phyloP scores from a whole-genome alignment of 1,284 basidiomycete genomes.

The Ceratobasidium theobromae region DNA sequence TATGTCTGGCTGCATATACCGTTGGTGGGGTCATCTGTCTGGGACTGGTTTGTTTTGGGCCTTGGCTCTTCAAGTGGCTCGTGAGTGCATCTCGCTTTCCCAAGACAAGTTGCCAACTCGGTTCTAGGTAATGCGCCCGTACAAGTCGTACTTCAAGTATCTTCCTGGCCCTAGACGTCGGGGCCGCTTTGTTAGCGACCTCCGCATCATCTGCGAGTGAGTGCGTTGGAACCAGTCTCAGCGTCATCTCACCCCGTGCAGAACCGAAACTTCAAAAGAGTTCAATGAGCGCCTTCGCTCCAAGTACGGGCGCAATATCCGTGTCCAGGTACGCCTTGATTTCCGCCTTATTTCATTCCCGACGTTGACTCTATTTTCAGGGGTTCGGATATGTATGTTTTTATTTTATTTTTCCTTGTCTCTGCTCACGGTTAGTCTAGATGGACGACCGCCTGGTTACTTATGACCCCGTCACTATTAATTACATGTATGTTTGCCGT shows the following conservation, averaged over 20 bases:
- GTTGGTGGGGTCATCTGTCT: constrained; percentile 8
- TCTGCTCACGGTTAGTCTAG: neutral
- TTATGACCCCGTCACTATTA: constrained; percentile 36
- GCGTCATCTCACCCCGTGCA: neutral
- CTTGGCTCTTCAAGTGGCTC: constrained; percentile 11
- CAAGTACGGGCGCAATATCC: constrained; percentile 35
- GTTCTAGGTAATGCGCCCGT: constrained; percentile 19
- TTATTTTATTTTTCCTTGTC: neutral
- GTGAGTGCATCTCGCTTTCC: neutral
- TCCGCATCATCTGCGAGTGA: constrained; percentile 28
- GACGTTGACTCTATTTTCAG: neutral
- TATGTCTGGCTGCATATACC: constrained; percentile 16
- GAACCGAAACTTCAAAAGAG: constrained; percentile 23
- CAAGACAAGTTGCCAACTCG: too few species aligned
- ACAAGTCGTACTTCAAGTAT: constrained; percentile 28
- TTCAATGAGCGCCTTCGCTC: constrained; percentile 29
- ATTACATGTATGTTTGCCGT: constrained; percentile 30
- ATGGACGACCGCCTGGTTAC: constrained; percentile 35
- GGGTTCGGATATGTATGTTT: constrained; percentile 9
- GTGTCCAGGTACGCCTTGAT: constrained; percentile 27
- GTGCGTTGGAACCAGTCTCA: constrained; percentile 1
- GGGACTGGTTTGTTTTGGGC: constrained; percentile 5
- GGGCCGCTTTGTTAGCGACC: constrained; percentile 30
- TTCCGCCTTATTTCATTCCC: neutral
- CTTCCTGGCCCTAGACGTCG: constrained; percentile 33